Evolutionary conservation across 2,329 filamentous ascomycete species (phyloP), one percentile per base, ranked within the genome.

Genomic region (Colletotrichum somersetense): DNA sequence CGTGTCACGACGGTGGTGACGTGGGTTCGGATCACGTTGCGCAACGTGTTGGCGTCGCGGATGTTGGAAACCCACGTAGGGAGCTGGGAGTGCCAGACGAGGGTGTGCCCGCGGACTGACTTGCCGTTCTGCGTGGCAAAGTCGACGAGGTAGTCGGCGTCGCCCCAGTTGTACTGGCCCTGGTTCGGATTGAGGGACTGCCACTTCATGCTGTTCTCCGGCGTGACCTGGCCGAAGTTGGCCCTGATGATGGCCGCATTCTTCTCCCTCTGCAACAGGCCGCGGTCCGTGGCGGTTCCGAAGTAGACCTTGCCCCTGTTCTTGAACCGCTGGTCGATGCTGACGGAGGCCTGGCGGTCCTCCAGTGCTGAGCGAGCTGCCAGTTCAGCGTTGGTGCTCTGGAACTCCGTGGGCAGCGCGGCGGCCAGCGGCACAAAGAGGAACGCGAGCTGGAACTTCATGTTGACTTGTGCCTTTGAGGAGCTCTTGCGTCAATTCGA

Each of bases 271-370:
- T 78, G 82, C 4, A 92, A 84, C 12, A 82, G 84, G 72, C 81
- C 82, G 76, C 87, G 83, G 77, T 92, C 90, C 1, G 88, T 84
- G 66, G 83, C 85, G 18, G 85, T 86, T 74, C 91, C 91, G 69
- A 88, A 88, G 81, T 92, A 93, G 74, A 87, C 83, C 83, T 92
- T 93, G 73, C 91, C 90, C 77, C 88, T 86, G 67, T 86, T 85
- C 77, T 88, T 87, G 81, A 91, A 88, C 23, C 86, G 83, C 68
- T 79, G 77, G 77, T 90, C 85, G 71, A 91, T 83, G 79, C 87
- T 88, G 65, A 81, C 79, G 6, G 80, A 58, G 1, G 81, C 80
- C 77, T 85, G 83, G 55, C 81, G 79, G 59, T 80, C 88, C 33
- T 86, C 83, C 66, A 79, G 78, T 77, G 23, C 26, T 16, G 50